Evolutionary conservation across 768 basidiomycete genomes (phyloP), one percentile per base, ranked within the genome.

Genomic region (Rhizopogon rudus): DNA sequence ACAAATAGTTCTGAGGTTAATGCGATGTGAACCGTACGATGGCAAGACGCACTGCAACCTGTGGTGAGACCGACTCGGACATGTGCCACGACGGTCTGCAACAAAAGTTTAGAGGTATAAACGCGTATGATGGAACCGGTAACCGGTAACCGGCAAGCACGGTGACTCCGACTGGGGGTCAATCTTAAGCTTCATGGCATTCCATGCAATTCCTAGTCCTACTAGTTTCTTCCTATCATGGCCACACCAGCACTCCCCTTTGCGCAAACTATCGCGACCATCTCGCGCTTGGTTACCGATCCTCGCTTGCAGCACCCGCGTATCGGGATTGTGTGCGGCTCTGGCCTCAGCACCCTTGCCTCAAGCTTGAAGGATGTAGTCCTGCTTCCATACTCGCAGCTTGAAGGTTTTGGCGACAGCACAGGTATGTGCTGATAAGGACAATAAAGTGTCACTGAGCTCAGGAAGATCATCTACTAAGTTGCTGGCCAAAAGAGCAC

Each of bases 251-350:
- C n/a, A 50, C 39, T 52, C 28, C 51, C 41, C 31, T 49, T 29
- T 13, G 17, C 16, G 6, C 51, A 52, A 52, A 52, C 44, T 52
- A 28, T 49, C 6, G 51, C 44, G 6, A 52, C 31, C 13, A 42
- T 52, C 51, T 49, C 51, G 12, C 44, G 13, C 28, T 54, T 65
- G 57, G 55, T 68, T 42, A 52, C 64, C 50, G 44, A 61, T 61
- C 57, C 54, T 16, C 62, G 63, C 12, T 77, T 87, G 8, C 74
- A 70, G 28, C 64, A 54, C n/a, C 92, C 92, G 9, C 75, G 75
- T 35, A 80, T 93, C 16, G 93, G 87, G 17, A 91, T 95, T 61
- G 84, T 95, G 28, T 94, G 92, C 67, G 93, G 93, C 54, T 90
- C 88, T 1, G 93, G 93, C 3, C 74, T 95, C 50, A 84, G 83